A percentile compares a stretch with the other conserved stretches of the same genome.
phyloP scores from a whole-genome alignment of 169 alveolate species.

The Plasmodium gallinaceum region DNA sequence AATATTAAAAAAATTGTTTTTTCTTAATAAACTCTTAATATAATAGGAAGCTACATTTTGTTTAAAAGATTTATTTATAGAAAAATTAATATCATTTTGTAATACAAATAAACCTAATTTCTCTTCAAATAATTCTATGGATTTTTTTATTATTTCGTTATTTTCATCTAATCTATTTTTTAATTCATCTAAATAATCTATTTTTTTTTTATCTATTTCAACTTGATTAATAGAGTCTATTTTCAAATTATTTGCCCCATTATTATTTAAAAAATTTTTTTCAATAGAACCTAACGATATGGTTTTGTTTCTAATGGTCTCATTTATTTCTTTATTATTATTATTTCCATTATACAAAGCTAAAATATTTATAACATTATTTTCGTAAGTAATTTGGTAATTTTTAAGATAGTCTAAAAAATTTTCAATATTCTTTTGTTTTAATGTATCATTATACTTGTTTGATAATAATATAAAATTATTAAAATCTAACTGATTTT shows the following conservation, averaged over 20 bases:
- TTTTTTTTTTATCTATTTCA: background rate
- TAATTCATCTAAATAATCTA: slow-evolving; percentile 3
- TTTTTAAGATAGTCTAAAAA: slow-evolving; percentile 29
- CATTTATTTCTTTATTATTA: background rate
- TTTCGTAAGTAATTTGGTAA: slow-evolving; percentile 16
- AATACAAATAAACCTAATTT: slow-evolving; percentile 29
- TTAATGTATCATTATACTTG: slow-evolving; percentile 46
- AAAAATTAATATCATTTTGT: slow-evolving; percentile 64
- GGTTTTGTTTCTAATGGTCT: background rate
- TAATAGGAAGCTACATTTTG: slow-evolving; percentile 40
- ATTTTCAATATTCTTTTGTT: slow-evolving; percentile 34
- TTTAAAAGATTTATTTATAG: slow-evolving; percentile 31
- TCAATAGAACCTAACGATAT: background rate
- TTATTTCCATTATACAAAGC: background rate
- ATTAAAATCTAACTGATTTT: slow-evolving; percentile 64
- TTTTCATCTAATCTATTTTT: slow-evolving; percentile 33
- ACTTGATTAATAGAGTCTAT: background rate
- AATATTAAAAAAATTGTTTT: slow-evolving; percentile 21
- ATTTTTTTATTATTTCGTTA: slow-evolving; percentile 37
- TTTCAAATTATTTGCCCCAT: background rate
- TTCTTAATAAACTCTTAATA: slow-evolving; percentile 25
- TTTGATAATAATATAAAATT: slow-evolving; percentile 72
- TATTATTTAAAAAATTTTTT: background rate
- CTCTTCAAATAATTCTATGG: slow-evolving; percentile 32
- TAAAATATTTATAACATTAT: background rate